Conservation (phyloP, 2,329 filamentous ascomycete species). For the Lecanicillium sp. region DNA sequence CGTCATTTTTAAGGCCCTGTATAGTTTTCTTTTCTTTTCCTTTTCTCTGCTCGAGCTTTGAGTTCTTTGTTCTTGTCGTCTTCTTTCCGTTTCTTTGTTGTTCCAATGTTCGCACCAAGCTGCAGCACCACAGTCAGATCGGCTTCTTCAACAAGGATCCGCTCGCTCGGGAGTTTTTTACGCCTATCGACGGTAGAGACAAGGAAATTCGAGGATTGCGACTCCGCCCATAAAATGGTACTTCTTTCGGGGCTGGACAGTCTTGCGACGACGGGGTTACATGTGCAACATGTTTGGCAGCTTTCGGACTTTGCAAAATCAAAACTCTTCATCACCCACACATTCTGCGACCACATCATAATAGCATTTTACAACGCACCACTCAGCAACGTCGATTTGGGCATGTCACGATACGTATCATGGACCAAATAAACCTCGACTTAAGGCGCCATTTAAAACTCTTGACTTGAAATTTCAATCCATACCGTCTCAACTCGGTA, state of each 20-base stretch:
- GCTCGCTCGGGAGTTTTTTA: constrained; percentile 31
- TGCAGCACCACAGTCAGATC: constrained; percentile 2
- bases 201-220: constrained; percentile 27
- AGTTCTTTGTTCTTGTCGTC: constrained; percentile 14
- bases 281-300: constrained; percentile 33
- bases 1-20: constrained; percentile 8
- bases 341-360: constrained; percentile 32
- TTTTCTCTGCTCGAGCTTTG: constrained; percentile 5
- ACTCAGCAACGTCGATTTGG: constrained; percentile 28
- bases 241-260: constrained; percentile 31
- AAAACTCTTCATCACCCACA: constrained; percentile 34
- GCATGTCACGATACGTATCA: constrained; percentile 28
- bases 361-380: constrained; percentile 30
- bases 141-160: constrained; percentile 25
- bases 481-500: background rate
- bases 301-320: constrained; percentile 35
- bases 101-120: constrained; percentile 3
- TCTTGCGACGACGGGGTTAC: constrained; percentile 32
- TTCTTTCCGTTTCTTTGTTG: constrained; percentile 23
- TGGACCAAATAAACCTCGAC: constrained; percentile 23
- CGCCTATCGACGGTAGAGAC: constrained; percentile 31
- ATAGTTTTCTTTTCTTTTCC: constrained; percentile 8
- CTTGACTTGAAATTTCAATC: constrained; percentile 1
- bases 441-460: constrained; percentile 9
- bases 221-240: constrained; percentile 25